Conservation (phyloP, 805 yeast genomes). For the Spathaspora hagerdaliae region DNA sequence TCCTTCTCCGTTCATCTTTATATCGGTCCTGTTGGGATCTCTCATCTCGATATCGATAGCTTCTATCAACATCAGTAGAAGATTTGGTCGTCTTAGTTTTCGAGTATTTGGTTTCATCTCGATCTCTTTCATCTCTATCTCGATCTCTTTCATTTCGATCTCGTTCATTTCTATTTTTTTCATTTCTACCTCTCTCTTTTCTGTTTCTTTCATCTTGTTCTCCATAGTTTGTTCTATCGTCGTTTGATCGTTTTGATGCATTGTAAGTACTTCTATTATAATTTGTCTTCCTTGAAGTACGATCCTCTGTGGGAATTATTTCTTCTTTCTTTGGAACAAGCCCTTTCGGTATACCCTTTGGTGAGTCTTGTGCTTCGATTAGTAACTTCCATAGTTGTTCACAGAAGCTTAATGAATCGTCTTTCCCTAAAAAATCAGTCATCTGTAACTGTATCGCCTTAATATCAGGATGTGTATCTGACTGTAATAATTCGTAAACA, state of each 20-base stretch:
- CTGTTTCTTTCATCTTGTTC: constrained; percentile 1
- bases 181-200: neutral
- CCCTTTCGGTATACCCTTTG: constrained; percentile 41
- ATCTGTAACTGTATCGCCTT: constrained; percentile 39
- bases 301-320: neutral
- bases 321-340: constrained; percentile 4
- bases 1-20: neutral
- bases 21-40: constrained; percentile 1
- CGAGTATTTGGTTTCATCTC: constrained; percentile 2
- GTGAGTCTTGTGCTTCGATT: constrained; percentile 39
- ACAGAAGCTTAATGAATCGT: constrained; percentile 37
- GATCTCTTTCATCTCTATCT: constrained; percentile 8
- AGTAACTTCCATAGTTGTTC: constrained; percentile 42
- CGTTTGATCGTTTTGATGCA: neutral
- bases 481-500: constrained; percentile 37
- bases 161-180: neutral
- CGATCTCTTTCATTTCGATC: constrained; percentile 1
- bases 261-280: constrained; percentile 19
- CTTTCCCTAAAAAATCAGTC: constrained; percentile 42
- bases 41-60: constrained; percentile 4
- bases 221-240: neutral
- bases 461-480: constrained; percentile 31
- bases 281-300: constrained; percentile 15
- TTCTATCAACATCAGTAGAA: neutral
- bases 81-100: neutral